phyloP scores from a whole-genome alignment of 805 yeast genomes.

The Starmerella etchellsii region DNA sequence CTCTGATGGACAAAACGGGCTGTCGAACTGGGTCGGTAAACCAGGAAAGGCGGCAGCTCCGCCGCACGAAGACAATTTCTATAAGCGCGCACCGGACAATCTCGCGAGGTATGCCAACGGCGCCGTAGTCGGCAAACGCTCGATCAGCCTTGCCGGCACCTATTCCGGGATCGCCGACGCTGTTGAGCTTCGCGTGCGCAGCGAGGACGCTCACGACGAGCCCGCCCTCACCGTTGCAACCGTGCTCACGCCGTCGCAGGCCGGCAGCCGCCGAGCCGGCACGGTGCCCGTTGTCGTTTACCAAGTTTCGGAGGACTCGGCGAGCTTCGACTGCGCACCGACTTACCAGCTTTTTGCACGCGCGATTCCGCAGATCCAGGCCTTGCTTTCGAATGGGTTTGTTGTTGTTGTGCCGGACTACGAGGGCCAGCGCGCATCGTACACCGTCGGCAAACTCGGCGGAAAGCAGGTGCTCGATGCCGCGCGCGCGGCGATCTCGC shows the following conservation, averaged over 20 bases:
- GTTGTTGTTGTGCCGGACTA: slow-evolving; percentile 22
- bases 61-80: slow-evolving; percentile 18
- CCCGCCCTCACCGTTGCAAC: slow-evolving; percentile 24
- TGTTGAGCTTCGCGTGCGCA: slow-evolving; percentile 18
- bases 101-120: slow-evolving; percentile 12
- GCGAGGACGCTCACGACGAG: slow-evolving; percentile 21
- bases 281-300: slow-evolving; percentile 15
- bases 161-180: slow-evolving; percentile 15
- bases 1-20: not conserved
- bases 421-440: slow-evolving; percentile 19
- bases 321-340: slow-evolving; percentile 19
- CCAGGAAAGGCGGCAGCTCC: slow-evolving; percentile 6
- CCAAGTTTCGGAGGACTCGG: slow-evolving; percentile 21
- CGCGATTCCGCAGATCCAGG: slow-evolving; percentile 13
- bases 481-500: slow-evolving; percentile 20
- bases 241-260: slow-evolving; percentile 19
- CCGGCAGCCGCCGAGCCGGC: not conserved
- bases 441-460: slow-evolving; percentile 18
- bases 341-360: slow-evolving; percentile 16
- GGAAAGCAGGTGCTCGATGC: slow-evolving; percentile 25
- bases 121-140: slow-evolving; percentile 12
- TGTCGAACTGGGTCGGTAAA: slow-evolving; percentile 16
- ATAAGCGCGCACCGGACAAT: slow-evolving; percentile 6
- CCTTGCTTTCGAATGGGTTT: slow-evolving; percentile 16
- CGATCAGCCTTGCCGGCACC: slow-evolving; percentile 11